These are phyloP conservation scores for Phytophthora palmivora DNA, from an alignment of 352 stramenopile species.

Conservation along the genomic window DNA sequence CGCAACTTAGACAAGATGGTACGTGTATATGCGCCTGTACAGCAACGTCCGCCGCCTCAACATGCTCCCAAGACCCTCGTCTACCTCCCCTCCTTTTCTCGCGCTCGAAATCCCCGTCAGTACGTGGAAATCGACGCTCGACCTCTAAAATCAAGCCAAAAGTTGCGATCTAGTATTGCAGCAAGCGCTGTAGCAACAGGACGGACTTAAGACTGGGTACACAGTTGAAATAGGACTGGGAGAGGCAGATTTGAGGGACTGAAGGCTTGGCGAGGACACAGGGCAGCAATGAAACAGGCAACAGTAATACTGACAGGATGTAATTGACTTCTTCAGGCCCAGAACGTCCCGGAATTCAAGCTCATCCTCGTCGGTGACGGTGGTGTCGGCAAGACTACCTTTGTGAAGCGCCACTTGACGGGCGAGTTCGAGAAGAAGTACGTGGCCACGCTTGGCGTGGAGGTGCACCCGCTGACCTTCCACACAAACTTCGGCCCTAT, in stretches of 20 bases:
- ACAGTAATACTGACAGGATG: conserved; percentile 17
- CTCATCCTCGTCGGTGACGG: conserved; percentile 99
- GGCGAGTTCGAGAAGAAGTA: conserved; percentile 99
- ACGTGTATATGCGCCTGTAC: conserved; percentile 26
- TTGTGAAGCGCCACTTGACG: conserved; percentile 99
- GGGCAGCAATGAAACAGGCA: background rate
- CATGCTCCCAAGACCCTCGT: background rate
- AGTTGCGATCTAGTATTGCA: conserved; percentile 20
- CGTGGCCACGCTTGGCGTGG: conserved; percentile 99
- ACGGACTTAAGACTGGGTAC: conserved; percentile 3
- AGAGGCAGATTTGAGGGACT: conserved; percentile 20
- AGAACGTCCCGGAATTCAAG: conserved; percentile 99
- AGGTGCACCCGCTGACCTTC: conserved; percentile 99
- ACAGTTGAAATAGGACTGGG: conserved; percentile 4
- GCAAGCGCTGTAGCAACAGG: conserved; percentile 11
- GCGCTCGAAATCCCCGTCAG: background rate
- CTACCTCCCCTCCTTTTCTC: conserved; percentile 11
- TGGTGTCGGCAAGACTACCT: conserved; percentile 99
- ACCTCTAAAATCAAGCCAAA: conserved; percentile 18
- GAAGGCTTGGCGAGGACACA: background rate
- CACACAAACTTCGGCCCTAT: conserved; percentile 99
- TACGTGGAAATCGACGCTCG: background rate
- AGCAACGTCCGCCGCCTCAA: conserved; percentile 4
- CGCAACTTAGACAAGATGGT: conserved; percentile 42
- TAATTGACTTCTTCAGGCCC: conserved; percentile 40